Conservation (phyloP, 495 filamentous ascomycete genomes). For the Aspergillus campestris region DNA sequence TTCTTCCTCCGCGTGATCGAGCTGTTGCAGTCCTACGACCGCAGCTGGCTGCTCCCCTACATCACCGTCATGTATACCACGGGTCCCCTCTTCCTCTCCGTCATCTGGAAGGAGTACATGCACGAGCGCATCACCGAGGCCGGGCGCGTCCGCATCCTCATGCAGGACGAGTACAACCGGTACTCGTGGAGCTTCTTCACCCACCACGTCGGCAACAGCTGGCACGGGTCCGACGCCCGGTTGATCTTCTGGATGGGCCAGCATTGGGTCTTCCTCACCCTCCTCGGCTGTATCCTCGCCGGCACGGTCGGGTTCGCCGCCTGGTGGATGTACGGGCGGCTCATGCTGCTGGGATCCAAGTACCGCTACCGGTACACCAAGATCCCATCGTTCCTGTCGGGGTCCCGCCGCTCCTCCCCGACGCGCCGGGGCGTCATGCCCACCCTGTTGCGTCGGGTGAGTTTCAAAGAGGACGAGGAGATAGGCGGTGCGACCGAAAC, state of each 20-base stretch:
- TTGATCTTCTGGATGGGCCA: conserved; percentile 75
- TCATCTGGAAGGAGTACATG: conserved; percentile 79
- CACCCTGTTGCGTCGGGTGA: conserved; percentile 33
- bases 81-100: conserved; percentile 74
- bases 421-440: conserved; percentile 26
- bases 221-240: conserved; percentile 67
- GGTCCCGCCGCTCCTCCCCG: conserved; percentile 26
- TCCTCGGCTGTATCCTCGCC: conserved; percentile 53
- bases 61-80: conserved; percentile 85
- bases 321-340: conserved; percentile 48
- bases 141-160: conserved; percentile 45
- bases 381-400: conserved; percentile 20
- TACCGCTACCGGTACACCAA: conserved; percentile 38
- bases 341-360: conserved; percentile 37
- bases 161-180: conserved; percentile 61
- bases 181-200: conserved; percentile 72
- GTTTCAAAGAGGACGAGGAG: conserved; percentile 42
- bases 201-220: conserved; percentile 64
- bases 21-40: conserved; percentile 59
- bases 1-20: conserved; percentile 74
- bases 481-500: conserved; percentile 25
- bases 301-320: conserved; percentile 46
- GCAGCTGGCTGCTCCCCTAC: conserved; percentile 73
- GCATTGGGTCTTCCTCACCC: conserved; percentile 65
- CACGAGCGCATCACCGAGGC: conserved; percentile 27